Base-by-base conservation (phyloP, 1,284 basidiomycete genomes). In the Puccinia horiana region DNA sequence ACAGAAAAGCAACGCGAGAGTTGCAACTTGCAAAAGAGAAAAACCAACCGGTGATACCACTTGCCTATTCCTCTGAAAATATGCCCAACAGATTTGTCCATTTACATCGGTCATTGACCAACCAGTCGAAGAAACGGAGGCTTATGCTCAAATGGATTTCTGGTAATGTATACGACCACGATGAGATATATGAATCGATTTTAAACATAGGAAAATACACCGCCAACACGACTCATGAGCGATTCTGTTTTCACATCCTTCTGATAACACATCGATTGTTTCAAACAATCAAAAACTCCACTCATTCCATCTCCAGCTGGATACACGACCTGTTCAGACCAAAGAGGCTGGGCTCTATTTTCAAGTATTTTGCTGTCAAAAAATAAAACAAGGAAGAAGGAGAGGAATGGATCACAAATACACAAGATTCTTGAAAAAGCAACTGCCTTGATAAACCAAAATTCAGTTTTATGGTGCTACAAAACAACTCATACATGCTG, bases 121-220 rank as follows among this genome's bases (percentile, higher is more conserved):
- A 35, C 35, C 44, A 54, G 32, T 56, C 72, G 9, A 74, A 54
- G 35, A 56, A 74, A 74, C 44, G 72, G 52, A 56, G 29, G 49
- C 49, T 56, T 4, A 74, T 74, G 72, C 49, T 74, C 2, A 29
- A n/a, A 74, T 74, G 72, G 72, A 74, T 74, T 52, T 52, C 49
- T 4, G 72, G 56, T 1, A 32, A 74, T 40, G 44, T 54, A 2
- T 74, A 6, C 29, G 9, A 47, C 23, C 29, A 29, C 20, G 23
- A 56, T n/a, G 29, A 56, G 49, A 56, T 74, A 37, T 29, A 52
- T 23, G 47, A 56, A 56, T 74, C 72, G 37, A 47, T 74, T 35
- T 40, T 74, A 23, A 74, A 74, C 72, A 40, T 74, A 56, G 72
- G 72, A 74, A 74, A 74, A 52, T 54, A 54, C 35, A 35, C 47